Percentiles rank a stretch among this genome's conserved stretches.
Conservation (phyloP, 805 yeast genomes). For the Wickerhamomyces alni region DNA sequence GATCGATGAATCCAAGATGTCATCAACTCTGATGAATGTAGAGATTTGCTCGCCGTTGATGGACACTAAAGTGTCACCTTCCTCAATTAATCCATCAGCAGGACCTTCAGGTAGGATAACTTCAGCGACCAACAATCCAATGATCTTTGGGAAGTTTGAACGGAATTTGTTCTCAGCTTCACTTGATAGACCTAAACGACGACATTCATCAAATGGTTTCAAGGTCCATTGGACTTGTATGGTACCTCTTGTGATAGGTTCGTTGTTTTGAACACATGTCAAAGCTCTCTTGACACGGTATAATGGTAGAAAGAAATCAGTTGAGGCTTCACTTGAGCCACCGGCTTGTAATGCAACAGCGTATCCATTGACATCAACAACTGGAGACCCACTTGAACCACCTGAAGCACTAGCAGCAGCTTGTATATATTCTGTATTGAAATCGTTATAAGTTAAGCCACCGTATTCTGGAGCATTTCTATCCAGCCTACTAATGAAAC, state of each 20-base stretch:
- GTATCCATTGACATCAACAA: conserved; percentile 80
- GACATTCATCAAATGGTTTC: conserved; percentile 86
- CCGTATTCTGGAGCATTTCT: conserved; percentile 96
- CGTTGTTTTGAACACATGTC: conserved; percentile 53
- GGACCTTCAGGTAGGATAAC: conserved; percentile 83
- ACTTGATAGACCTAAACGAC: conserved; percentile 73
- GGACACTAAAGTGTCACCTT: conserved; percentile 80
- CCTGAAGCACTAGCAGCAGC: conserved; percentile 97
- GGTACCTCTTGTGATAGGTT: conserved; percentile 78
- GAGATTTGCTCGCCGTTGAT: conserved; percentile 60
- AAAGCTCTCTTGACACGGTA: conserved; percentile 80
- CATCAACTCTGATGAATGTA: conserved; percentile 77
- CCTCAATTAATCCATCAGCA: conserved; percentile 63
- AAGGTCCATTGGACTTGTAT: conserved; percentile 87
- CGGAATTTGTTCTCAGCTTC: conserved; percentile 72
- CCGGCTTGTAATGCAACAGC: conserved; percentile 95
- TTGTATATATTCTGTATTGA: conserved; percentile 89
- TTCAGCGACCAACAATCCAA: conserved; percentile 80
- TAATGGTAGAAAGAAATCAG: conserved; percentile 87
- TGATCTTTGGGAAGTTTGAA: conserved; percentile 59
- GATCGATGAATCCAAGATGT: conserved; percentile 66
- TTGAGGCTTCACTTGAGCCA: conserved; percentile 85
- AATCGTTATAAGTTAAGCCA: conserved; percentile 79
- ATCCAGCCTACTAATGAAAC: conserved; percentile 72
- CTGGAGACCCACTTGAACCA: conserved; percentile 95